A percentile compares a stretch with the other conserved stretches of the same genome.
phyloP scores from a whole-genome alignment of 768 basidiomycete species.

The Hemileccinum rubropunctum region DNA sequence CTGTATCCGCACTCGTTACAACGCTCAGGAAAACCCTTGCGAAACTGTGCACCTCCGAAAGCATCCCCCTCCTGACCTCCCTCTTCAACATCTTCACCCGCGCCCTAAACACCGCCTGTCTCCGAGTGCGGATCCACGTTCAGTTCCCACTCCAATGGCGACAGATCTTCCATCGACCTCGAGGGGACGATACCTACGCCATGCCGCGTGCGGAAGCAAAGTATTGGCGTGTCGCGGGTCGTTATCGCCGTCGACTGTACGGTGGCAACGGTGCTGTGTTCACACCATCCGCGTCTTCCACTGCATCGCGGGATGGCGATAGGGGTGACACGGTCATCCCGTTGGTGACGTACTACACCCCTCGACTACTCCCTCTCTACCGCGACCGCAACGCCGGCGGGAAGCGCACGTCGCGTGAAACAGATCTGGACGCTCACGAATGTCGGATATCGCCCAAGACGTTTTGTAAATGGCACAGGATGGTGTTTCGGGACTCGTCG shows the following conservation, averaged over 20 bases:
- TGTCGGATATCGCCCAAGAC: constrained; percentile 32
- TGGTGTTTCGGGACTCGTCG: constrained; percentile 38
- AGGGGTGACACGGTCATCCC: constrained; percentile 6
- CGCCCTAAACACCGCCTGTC: constrained; percentile 14
- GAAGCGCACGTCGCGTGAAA: not conserved
- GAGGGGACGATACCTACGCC: constrained; percentile 17
- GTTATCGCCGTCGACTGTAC: constrained; percentile 28
- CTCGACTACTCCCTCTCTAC: constrained; percentile 40
- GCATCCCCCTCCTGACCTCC: not conserved
- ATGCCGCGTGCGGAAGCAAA: constrained; percentile 24
- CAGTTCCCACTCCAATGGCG: constrained; percentile 9
- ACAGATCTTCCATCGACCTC: not conserved
- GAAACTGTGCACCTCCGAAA: not conserved
- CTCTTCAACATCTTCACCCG: constrained; percentile 12
- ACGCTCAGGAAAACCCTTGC: constrained; percentile 6
- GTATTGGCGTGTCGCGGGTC: constrained; percentile 32
- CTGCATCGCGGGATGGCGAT: constrained; percentile 4
- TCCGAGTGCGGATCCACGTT: constrained; percentile 13
- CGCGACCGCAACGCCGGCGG: constrained; percentile 18
- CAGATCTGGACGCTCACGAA: constrained; percentile 19
- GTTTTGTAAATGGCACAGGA: constrained; percentile 47
- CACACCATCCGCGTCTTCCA: not conserved
- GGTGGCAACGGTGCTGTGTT: constrained; percentile 10
- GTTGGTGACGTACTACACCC: constrained; percentile 33
- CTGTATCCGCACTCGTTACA: constrained; percentile 1